Conservation (phyloP, 1,284 basidiomycete genomes). For the Wolfiporia cocos region DNA sequence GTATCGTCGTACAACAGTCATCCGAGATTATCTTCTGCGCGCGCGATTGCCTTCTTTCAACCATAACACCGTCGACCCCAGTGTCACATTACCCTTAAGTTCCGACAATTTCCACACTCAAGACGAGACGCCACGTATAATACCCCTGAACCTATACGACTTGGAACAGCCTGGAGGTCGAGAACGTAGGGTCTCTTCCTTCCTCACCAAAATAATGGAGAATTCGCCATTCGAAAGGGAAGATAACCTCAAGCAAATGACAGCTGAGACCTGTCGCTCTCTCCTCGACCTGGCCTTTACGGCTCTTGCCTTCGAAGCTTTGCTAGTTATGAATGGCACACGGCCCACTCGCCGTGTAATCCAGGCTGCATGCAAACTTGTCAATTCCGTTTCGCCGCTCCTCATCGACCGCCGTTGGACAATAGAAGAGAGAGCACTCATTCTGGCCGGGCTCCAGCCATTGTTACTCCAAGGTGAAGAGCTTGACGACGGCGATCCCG, state of each 20-base stretch:
- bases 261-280: slow-evolving; percentile 57
- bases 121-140: no score
- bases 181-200: slow-evolving; percentile 61
- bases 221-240: slow-evolving; percentile 46
- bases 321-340: slow-evolving; percentile 59
- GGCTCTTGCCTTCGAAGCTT: slow-evolving; percentile 62
- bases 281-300: slow-evolving; percentile 64
- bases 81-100: neutral
- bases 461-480: slow-evolving; percentile 36
- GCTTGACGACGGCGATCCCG: slow-evolving; percentile 21
- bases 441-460: slow-evolving; percentile 63
- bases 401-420: slow-evolving; percentile 49
- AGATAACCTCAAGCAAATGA: slow-evolving; percentile 29
- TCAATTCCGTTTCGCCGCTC: slow-evolving; percentile 36
- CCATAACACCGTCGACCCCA: neutral
- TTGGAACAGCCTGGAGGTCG: slow-evolving; percentile 40
- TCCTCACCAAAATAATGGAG: slow-evolving; percentile 57
- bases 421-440: slow-evolving; percentile 48
- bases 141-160: no score
- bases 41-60: slow-evolving; percentile 52
- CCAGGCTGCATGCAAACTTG: slow-evolving; percentile 53
- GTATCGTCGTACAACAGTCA: slow-evolving; percentile 47
- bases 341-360: slow-evolving; percentile 52
- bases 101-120: neutral
- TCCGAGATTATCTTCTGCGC: slow-evolving; percentile 66